Evolutionary conservation across 1,284 basidiomycete genomes (phyloP), one percentile per base, ranked within the genome.

Genomic region (Ustilago nuda): DNA sequence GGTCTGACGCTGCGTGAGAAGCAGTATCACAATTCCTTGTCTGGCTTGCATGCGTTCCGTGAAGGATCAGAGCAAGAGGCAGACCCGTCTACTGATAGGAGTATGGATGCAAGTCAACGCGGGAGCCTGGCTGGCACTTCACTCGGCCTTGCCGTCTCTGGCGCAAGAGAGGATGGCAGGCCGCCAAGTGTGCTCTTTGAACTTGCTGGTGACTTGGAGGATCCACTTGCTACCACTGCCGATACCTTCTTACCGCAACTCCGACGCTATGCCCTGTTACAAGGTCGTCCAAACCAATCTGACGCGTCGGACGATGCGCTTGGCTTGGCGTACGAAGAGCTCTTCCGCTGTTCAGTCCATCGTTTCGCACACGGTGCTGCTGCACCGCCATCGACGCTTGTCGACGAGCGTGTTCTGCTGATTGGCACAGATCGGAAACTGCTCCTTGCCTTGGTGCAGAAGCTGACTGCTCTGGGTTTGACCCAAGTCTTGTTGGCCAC

Each of bases 401-500:
- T 61, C 35, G 63, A 66, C 53, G 69, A 72, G 50, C 48, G 59
- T 7, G 45, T 66, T 8, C 8, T 62, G 27, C 43, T 65, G 41
- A 27, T 72, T 12, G 69, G 69, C 11, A 72, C 54, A 2, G 55
- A 65, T 19, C 48, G 46, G 32, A 48, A 53, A 0, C 43, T 65
- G 50, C 36, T 68, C 1, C 37, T 46, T n/a, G 17, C 50, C 30
- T 41, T 68, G 36, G 59, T 43, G 46, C 39, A 52, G 17, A 58
- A 45, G 46, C 46, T 72, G 19, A 15, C 30, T 4, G 41, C n/a
- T 23, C 15, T 68, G 50, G 66, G 59, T 19, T 52, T 37, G 41
- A 55, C 45, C 6, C 56, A 45, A 33, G 41, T 68, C 11, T 13
- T 59, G 43, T n/a, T 48, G 46, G 60, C 56, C 11, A 56, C 41